These are phyloP conservation scores for Geosmithia morbida DNA, from an alignment of 2,329 filamentous ascomycete genomes.

Conservation along the genomic window DNA sequence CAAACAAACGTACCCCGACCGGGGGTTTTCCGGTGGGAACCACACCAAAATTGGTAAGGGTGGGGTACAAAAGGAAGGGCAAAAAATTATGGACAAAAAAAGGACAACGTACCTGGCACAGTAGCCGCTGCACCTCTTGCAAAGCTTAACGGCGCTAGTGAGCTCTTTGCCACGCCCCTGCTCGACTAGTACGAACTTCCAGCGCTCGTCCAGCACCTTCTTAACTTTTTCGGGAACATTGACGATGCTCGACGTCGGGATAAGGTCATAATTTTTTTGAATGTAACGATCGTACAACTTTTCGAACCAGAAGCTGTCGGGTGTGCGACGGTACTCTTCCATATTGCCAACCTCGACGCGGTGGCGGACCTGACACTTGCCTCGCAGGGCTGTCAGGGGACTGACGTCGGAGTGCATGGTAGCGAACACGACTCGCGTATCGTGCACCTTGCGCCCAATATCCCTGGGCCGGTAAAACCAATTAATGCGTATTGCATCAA, in stretches of 20 bases:
- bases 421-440: constrained; percentile 82
- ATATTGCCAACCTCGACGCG: constrained; percentile 72
- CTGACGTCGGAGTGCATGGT: constrained; percentile 98
- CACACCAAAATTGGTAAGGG: too few species aligned
- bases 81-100: constrained; percentile 2
- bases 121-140: constrained; percentile 83
- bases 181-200: constrained; percentile 93
- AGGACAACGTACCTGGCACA: constrained; percentile 60
- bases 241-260: constrained; percentile 82
- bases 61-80: background rate
- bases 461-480: constrained; percentile 98
- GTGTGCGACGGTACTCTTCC: constrained; percentile 69
- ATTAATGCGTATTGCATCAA: constrained; percentile 85
- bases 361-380: constrained; percentile 85
- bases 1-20: too few species aligned
- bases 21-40: too few species aligned
- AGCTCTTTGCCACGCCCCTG: constrained; percentile 87
- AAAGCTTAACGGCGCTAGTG: constrained; percentile 89
- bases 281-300: constrained; percentile 98
- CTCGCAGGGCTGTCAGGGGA: constrained; percentile 80
- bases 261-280: constrained; percentile 92
- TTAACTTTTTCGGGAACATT: constrained; percentile 94
- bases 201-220: constrained; percentile 86
- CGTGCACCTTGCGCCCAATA: constrained; percentile 80
- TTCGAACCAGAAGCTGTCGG: constrained; percentile 91